Base-by-base conservation (phyloP, 441 rosid genomes). In the Pelargonium australe region DNA sequence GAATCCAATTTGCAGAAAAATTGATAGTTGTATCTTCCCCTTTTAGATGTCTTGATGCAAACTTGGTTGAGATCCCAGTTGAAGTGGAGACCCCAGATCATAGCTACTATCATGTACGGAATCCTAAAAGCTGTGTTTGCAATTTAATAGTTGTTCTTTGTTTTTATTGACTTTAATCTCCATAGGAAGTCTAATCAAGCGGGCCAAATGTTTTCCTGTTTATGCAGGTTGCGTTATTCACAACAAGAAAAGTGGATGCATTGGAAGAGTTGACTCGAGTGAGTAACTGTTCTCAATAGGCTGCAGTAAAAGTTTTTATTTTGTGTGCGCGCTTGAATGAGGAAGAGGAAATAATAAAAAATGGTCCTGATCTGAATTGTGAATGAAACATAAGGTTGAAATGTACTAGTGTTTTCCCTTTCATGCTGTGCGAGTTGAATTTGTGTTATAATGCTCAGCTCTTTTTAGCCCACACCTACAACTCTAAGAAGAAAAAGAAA, bases 211-310 rank as follows among this genome's bases (percentile, higher is more conserved):
- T 16, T 17, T 74, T 68, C 66, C 41, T 74, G 55, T 65, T 64
- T 12, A 13, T 80, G 82, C 86, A 95, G 99, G 80, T 87, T 23
- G 97, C 97, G 2, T 92, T 95, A 75, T 95, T 95, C 78, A 86
- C 98, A 11, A 78, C 95, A 25, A 86, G 97, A 86, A 96, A 89
- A 49, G 83, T 92, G 10, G 71, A 79, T 67, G 90, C 90, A 3
- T 66, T 81, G 77, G 99, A 95, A 78, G 99, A 92, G 86, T 85
- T 95, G 41, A 92, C 98, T 34, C 86, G 97, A 98, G 99, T 95
- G 75, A 82, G 99, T 77, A 71, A 70, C 72, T 71, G 11, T 10
- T 62, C 65, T 41, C 16, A 62, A 62, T 62, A 10, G 40, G 14
- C 7, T 2, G 37, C 64, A 61, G 25, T 19, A 23, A 20, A 10